Evolutionary conservation across 202 grass and related monocot genomes (phyloP), one percentile per base, ranked within the genome.

Genomic region (Panicum virgatum): DNA sequence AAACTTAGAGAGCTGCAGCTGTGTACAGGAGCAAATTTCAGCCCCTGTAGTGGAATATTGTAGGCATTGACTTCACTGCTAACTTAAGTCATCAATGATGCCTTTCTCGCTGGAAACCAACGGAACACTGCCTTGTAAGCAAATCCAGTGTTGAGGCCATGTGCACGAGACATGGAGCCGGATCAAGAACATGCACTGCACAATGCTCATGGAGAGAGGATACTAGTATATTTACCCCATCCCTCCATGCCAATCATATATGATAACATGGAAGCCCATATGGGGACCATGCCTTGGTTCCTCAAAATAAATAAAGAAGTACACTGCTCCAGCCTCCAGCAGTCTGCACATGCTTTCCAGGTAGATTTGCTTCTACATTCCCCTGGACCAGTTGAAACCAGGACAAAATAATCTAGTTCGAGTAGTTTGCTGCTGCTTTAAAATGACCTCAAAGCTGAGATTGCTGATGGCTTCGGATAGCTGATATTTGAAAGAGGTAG

Each of bases 321-420:
- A 54, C 69, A 56, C 47, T 30, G 37, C 63, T 80, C 61, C 52
- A 83, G 62, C 9, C 56, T 80, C 60, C 61, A 86, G 69, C 9
- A 43, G 75, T 13, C 3, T 66, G 56, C 80, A 90, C 80, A 90
- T 76, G 88, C 75, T 80, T 83, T 80, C 80, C 80, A 86, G 88
- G 80, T 83, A 70, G 88, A 58, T 75, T 40, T 62, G 74, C 44
- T 69, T 72, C 72, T 66, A 90, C 62, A 87, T 90, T 87, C 80
- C 79, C 48, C 79, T 39, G 50, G 50, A 86, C 40, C 66, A 43
- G 20, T 27, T 76, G 83, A 67, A 90, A 77, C 75, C 75, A 23
- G 53, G 44, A 75, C 45, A 69, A 74, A 75, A 86, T 18, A 80
- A 46, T 80, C 69, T 69, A 74, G 20, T 47, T 76, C 22, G 32